phyloP scores from a whole-genome alignment of 441 rosid genomes.

The Gossypium aridum region DNA sequence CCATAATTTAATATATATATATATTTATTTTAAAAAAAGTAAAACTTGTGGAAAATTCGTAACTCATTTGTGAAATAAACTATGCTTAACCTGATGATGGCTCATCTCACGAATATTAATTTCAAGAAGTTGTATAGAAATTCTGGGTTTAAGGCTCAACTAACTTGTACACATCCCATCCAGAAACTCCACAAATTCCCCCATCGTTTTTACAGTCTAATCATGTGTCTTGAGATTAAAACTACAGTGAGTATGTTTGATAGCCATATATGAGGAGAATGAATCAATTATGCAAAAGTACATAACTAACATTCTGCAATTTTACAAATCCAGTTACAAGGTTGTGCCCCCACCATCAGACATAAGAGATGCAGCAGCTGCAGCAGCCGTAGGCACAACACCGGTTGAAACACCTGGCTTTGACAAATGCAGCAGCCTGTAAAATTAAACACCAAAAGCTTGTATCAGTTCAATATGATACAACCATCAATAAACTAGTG shows the following conservation, averaged over 20 bases:
- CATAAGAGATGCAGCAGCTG: slow-evolving; percentile 97
- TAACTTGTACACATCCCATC: not conserved
- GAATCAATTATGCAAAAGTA: not conserved
- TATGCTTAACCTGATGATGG: not conserved
- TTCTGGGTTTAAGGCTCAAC: not conserved
- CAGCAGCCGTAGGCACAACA: slow-evolving; percentile 94
- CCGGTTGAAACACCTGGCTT: slow-evolving; percentile 73
- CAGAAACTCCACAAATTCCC: not conserved
- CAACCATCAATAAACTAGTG: not conserved
- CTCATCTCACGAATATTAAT: not conserved
- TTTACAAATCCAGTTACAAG: slow-evolving; percentile 19
- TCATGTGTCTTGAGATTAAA: not conserved
- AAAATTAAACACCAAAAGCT: slow-evolving; percentile 4
- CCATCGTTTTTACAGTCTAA: not conserved
- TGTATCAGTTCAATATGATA: not conserved
- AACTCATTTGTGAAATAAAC: not conserved
- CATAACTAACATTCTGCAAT: not conserved
- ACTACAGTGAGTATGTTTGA: not conserved
- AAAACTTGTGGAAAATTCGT: too few relatives aligned
- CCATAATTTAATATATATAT: too few relatives aligned
- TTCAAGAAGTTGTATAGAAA: not conserved
- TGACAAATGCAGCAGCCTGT: slow-evolving; percentile 86
- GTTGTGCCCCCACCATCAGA: slow-evolving; percentile 96
- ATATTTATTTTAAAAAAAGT: too few relatives aligned
- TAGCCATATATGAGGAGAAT: not conserved